phyloP scores from a whole-genome alignment of 108 stramenopile species.

The Conticribra weissflogii region DNA sequence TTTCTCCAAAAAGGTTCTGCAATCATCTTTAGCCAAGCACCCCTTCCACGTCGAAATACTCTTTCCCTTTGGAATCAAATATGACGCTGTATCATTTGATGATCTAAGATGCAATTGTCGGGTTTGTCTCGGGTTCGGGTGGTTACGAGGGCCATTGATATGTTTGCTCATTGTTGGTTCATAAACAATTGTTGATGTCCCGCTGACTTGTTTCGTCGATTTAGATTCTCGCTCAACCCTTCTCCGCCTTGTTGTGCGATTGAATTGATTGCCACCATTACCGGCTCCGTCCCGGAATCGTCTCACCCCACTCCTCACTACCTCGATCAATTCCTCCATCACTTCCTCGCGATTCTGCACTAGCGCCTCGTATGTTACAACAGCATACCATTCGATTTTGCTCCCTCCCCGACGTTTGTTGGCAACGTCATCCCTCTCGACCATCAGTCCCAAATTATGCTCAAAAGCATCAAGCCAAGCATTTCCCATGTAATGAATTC shows the following conservation, averaged over 20 bases:
- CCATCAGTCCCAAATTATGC: slow-evolving; percentile 24
- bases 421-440: background rate
- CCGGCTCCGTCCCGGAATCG: no score
- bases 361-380: slow-evolving; percentile 33
- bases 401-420: background rate
- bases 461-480: slow-evolving; percentile 19
- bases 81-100: slow-evolving; percentile 2
- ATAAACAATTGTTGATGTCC: no score
- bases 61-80: slow-evolving; percentile 13
- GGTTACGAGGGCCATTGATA: no score
- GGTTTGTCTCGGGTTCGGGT: no score
- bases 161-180: no score
- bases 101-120: background rate
- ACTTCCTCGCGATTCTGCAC: slow-evolving; percentile 27
- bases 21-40: slow-evolving; percentile 12
- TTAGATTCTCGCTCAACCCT: background rate
- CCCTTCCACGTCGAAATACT: slow-evolving; percentile 19
- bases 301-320: slow-evolving; percentile 24
- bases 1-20: background rate
- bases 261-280: no score
- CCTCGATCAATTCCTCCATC: slow-evolving; percentile 30
- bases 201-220: no score
- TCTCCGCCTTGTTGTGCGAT: background rate
- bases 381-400: slow-evolving; percentile 37
- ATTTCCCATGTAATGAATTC: background rate